Evolutionary conservation across 2,329 filamentous ascomycete genomes (phyloP), one percentile per base, ranked within the genome.

Genomic region (Trichoderma sp.): DNA sequence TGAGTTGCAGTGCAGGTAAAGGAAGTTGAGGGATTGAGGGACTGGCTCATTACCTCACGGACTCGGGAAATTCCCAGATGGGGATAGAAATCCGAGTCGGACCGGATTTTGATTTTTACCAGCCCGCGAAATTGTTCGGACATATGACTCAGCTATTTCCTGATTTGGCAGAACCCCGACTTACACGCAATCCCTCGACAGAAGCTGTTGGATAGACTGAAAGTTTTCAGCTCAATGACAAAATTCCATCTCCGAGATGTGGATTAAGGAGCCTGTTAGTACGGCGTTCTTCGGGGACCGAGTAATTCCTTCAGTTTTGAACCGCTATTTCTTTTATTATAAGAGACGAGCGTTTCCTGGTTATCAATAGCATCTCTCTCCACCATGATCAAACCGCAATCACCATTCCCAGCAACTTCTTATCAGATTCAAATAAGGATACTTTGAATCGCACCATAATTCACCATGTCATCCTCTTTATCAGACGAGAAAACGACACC

Each of bases 71-170:
- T 71, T 66, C 12, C 38, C n/a, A 18, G 27, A 62, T 64, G 50
- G 6, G 62, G 18, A 75, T 62, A 33, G 6, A 45, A 21, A 9
- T 8, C 71, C 71, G 71, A 38, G 12, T 66, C 71, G 60, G 71
- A 35, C n/a, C 33, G 62, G 71, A 62, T 33, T 64, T 38, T 72
- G 59, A 41, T 21, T 59, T n/a, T 31, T 38, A 14, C 31, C 7
- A 7, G 18, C 27, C n/a, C n/a, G 29, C 79, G 76, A 78, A 75
- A 9, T 41, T 18, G 11, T 72, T 50, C 68, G 77, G n/a, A 12
- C 2, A 24, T 12, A 12, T 63, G 29, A 45, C 18, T 16, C 12
- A 50, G 76, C 56, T n/a, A 74, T 80, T 79, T 67, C 6, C 80
- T 78, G 76, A 75, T 66, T 21, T 16, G 64, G 72, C n/a, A 56